Evolutionary conservation across 2,329 filamentous ascomycete species (phyloP), one percentile per base, ranked within the genome.

Genomic region (Aureobasidium sp.): DNA sequence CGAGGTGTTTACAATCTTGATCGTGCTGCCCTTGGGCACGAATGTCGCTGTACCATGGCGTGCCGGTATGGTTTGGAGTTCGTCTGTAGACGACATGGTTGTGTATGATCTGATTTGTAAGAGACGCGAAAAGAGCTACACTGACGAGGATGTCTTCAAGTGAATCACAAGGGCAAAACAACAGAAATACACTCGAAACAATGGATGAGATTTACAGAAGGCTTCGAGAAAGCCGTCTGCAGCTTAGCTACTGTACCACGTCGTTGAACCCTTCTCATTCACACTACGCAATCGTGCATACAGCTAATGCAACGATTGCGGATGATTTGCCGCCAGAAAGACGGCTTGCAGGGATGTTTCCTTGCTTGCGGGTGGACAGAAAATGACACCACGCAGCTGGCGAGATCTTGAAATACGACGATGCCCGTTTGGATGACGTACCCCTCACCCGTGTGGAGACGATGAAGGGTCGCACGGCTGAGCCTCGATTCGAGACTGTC

Each of bases 1-100:
- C 63, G 78, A 79, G 0, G 77, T 79, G 62, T 80, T 80, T 62
- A 80, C 74, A 45, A 81, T 77, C 68, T 80, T 80, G 70, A 81
- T 79, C 2, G 73, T 75, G 61, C 77, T 72, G 22, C 78, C 78
- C 25, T 75, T 72, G 5, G 79, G 78, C 62, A 81, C 78, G 62
- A 79, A 80, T 1, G 79, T 81, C 12, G 79, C 79, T 8, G 77
- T 77, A 65, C 78, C 78, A 71, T 80, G 78, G 57, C 78, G 73
- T 22, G 79, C 79, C 12, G 77, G 78, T 60, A 81, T 79, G 1
- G 74, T 76, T 63, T 81, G 78, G 15, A 56, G 49, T 20, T 62
- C 60, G 8, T 62, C 51, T 42, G 34, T 7, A 17, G 53, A 57
- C 29, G 41, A 37, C 41, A 58, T 58, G 31, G 20, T 36, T n/a